A percentile compares a stretch with the other conserved stretches of the same genome.
Evolutionary conservation across 768 basidiomycete genomes (phyloP).

Genomic region (Russula abietina): DNA sequence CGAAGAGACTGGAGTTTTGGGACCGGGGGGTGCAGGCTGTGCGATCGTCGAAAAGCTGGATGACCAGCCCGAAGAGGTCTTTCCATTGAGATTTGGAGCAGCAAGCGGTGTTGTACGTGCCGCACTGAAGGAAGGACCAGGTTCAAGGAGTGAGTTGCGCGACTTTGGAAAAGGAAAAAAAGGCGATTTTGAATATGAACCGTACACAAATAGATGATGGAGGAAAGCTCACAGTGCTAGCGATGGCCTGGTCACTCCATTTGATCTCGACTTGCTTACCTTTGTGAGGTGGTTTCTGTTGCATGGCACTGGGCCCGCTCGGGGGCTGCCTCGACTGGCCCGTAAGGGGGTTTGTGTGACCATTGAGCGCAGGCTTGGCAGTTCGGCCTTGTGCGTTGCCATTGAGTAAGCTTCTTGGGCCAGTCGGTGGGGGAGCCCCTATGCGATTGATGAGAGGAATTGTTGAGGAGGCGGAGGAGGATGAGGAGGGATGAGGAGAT

Average conservation of each 20-base stretch:
- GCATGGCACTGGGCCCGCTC: slow-evolving; percentile 30
- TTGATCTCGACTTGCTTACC: slow-evolving; percentile 39
- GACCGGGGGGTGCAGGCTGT: slow-evolving; percentile 25
- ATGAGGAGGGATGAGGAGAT: slow-evolving; percentile 26
- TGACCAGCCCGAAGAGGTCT: slow-evolving; percentile 23
- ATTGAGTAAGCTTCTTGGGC: slow-evolving; percentile 54
- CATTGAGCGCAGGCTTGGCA: slow-evolving; percentile 43
- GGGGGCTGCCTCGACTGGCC: slow-evolving; percentile 30
- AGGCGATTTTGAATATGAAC: slow-evolving; percentile 23
- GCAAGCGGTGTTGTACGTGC: slow-evolving; percentile 17
- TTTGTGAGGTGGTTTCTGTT: slow-evolving; percentile 33
- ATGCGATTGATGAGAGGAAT: slow-evolving; percentile 34
- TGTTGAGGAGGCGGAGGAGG: slow-evolving; percentile 32
- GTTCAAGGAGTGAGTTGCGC: slow-evolving; percentile 7
- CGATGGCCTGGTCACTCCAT: slow-evolving; percentile 30
- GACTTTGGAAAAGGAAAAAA: slow-evolving; percentile 14
- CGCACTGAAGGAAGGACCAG: slow-evolving; percentile 17
- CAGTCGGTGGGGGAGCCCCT: slow-evolving; percentile 56
- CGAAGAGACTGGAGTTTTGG: slow-evolving; percentile 21
- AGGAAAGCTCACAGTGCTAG: slow-evolving; percentile 31
- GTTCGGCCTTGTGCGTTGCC: slow-evolving; percentile 29
- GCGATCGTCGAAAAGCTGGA: slow-evolving; percentile 23
- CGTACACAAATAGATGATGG: slow-evolving; percentile 12
- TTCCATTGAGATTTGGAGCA: slow-evolving; percentile 20
- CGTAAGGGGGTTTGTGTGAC: slow-evolving; percentile 32